phyloP scores from a whole-genome alignment of 2,329 filamentous ascomycete species.

The Fusarium cyanostomum region DNA sequence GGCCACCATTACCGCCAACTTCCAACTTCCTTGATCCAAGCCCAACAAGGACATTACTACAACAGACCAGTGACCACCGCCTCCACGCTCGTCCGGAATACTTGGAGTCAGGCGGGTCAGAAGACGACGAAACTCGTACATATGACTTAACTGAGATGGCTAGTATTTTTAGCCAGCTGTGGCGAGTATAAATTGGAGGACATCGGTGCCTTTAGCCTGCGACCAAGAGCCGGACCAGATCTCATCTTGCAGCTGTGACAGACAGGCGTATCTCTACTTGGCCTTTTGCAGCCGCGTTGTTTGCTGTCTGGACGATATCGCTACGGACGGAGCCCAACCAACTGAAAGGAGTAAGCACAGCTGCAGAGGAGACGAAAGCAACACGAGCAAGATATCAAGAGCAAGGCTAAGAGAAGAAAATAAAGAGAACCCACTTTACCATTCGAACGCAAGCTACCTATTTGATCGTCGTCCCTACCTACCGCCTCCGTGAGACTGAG shows the following conservation, averaged over 20 bases:
- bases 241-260: slow-evolving; percentile 42
- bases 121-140: slow-evolving; percentile 39
- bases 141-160: slow-evolving; percentile 34
- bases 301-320: slow-evolving; percentile 7
- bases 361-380: slow-evolving; percentile 28
- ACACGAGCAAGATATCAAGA: slow-evolving; percentile 22
- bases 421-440: slow-evolving; percentile 25
- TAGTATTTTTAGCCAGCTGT: slow-evolving; percentile 42
- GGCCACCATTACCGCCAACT: slow-evolving; percentile 30
- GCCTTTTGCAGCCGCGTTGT: slow-evolving; percentile 8
- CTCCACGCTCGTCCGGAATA: slow-evolving; percentile 33
- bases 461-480: slow-evolving; percentile 31
- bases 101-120: slow-evolving; percentile 37
- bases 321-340: neutral
- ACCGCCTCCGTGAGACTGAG: slow-evolving; percentile 27
- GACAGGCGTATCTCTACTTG: slow-evolving; percentile 28
- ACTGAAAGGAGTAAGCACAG: slow-evolving; percentile 36
- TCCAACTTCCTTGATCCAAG: slow-evolving; percentile 32
- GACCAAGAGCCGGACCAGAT: slow-evolving; percentile 23
- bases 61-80: slow-evolving; percentile 28
- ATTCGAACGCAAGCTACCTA: slow-evolving; percentile 25
- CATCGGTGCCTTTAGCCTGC: slow-evolving; percentile 25
- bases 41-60: slow-evolving; percentile 18
- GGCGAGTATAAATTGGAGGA: slow-evolving; percentile 43
- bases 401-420: slow-evolving; percentile 36